These are phyloP conservation scores for Solanum aculeatissimum DNA, from an alignment of 305 asterid genomes.

Conservation along the genomic window DNA sequence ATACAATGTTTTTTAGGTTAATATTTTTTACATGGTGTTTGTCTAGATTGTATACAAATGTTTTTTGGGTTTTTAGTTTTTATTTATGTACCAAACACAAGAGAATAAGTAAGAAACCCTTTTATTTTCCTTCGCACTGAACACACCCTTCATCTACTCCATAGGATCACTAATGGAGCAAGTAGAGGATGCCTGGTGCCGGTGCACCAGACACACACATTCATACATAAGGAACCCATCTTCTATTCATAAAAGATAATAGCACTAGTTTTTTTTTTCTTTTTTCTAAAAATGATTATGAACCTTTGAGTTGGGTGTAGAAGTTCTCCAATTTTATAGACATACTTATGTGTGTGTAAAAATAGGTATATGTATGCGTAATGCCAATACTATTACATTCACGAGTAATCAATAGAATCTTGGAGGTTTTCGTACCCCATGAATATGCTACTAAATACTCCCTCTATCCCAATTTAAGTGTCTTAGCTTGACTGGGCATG, in stretches of 20 bases:
- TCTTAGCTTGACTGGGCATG: background rate
- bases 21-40: too few species aligned
- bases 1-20: background rate
- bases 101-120: background rate
- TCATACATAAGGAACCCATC: background rate
- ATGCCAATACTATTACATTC: background rate
- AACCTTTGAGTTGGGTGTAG: background rate
- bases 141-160: background rate
- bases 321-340: background rate
- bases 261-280: background rate
- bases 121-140: background rate
- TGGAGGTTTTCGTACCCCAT: background rate
- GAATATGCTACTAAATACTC: background rate
- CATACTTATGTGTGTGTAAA: background rate
- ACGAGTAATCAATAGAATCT: background rate
- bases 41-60: too few species aligned
- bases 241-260: background rate
- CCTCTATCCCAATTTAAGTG: background rate
- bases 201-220: background rate
- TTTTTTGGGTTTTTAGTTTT: too few species aligned
- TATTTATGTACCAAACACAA: too few species aligned
- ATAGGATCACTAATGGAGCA: background rate
- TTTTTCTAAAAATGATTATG: background rate
- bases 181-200: background rate
- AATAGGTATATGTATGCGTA: background rate